Percentiles rank a stretch among this genome's conserved stretches.
Conservation (phyloP, 805 yeast genomes). For the Starmera dryadoides region DNA sequence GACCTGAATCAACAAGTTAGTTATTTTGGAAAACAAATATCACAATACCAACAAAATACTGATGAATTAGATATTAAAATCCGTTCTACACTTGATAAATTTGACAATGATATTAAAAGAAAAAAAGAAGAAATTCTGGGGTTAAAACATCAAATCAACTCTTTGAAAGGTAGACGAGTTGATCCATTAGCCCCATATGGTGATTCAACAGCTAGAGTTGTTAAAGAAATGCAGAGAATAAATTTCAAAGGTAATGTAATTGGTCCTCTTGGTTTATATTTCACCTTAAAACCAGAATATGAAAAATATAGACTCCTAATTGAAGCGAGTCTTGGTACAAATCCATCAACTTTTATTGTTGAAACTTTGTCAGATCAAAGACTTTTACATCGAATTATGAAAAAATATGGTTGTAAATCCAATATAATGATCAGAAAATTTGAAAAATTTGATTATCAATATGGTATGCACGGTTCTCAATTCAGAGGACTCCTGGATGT, state of each 20-base stretch:
- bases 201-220: not conserved
- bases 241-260: conserved; percentile 47
- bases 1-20: too few species aligned
- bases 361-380: conserved; percentile 52
- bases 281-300: conserved; percentile 48
- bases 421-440: conserved; percentile 44
- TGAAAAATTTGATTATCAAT: conserved; percentile 49
- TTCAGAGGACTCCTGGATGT: conserved; percentile 53
- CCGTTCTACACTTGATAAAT: not conserved
- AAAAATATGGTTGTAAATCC: conserved; percentile 22
- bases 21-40: not conserved
- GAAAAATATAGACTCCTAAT: conserved; percentile 53
- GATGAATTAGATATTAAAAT: not conserved
- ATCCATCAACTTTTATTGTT: conserved; percentile 62
- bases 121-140: not conserved
- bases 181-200: conserved; percentile 9
- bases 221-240: conserved; percentile 14
- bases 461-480: conserved; percentile 33
- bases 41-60: not conserved
- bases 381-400: conserved; percentile 28
- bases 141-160: not conserved
- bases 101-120: not conserved
- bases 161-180: not conserved
- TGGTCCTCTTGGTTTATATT: conserved; percentile 73
- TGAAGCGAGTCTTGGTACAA: conserved; percentile 43